phyloP scores from a whole-genome alignment of 106 monocot genomes.

The Allium cepa region DNA sequence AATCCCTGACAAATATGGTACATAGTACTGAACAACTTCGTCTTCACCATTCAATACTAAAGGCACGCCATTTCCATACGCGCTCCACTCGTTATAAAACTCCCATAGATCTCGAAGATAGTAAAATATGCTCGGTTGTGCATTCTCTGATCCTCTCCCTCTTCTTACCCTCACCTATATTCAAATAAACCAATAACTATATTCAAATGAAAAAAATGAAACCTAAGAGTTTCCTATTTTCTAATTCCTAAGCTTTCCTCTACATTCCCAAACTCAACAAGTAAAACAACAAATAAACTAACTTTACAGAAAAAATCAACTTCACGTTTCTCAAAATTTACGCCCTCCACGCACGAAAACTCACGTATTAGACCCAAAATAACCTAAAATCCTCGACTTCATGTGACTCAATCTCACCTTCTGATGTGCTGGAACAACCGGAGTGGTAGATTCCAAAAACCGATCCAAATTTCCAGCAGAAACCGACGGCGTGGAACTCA shows the following conservation, averaged over 20 bases:
- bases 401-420: constrained; percentile 24
- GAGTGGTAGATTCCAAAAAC: constrained; percentile 55
- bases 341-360: too few relatives aligned
- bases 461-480: constrained; percentile 44
- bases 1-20: constrained; percentile 43
- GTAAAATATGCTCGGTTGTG: constrained; percentile 35
- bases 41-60: constrained; percentile 23
- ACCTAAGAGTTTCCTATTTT: too few relatives aligned
- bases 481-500: constrained; percentile 17
- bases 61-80: constrained; percentile 44
- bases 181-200: not conserved
- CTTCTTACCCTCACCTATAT: constrained; percentile 33
- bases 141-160: constrained; percentile 26
- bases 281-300: too few relatives aligned
- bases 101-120: constrained; percentile 81
- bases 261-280: too few relatives aligned
- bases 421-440: constrained; percentile 28
- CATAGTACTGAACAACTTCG: constrained; percentile 49
- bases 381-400: not conserved
- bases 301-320: too few relatives aligned
- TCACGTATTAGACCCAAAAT: not conserved
- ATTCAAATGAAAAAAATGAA: too few relatives aligned
- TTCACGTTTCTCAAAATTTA: too few relatives aligned
- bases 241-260: too few relatives aligned
- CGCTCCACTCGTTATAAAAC: constrained; percentile 59